These are phyloP conservation scores for Saccharomycopsis oosterbeekiorum DNA, from an alignment of 805 yeast species.

Conservation along the genomic window DNA sequence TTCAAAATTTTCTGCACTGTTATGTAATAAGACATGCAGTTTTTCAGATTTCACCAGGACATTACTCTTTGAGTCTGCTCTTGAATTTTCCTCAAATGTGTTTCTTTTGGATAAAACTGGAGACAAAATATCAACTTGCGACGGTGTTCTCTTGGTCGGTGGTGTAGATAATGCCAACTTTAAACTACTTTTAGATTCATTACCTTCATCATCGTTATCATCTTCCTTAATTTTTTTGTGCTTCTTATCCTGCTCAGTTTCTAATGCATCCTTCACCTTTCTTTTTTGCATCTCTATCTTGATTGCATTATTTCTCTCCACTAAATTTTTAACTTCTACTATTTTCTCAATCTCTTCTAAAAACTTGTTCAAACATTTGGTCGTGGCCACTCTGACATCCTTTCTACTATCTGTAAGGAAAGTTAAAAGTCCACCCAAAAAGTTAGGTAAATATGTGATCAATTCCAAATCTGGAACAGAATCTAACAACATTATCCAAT, in stretches of 20 bases:
- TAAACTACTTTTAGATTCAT: conserved; percentile 14
- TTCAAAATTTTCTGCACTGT: not conserved
- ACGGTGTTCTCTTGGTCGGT: not conserved
- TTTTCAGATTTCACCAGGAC: not conserved
- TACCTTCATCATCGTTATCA: not conserved
- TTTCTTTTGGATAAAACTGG: not conserved
- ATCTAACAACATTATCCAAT: conserved; percentile 89
- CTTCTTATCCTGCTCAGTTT: conserved; percentile 18
- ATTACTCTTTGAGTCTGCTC: not conserved
- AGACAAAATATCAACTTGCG: not conserved
- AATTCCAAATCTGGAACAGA: conserved; percentile 88
- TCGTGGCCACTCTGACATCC: conserved; percentile 82
- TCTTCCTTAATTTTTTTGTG: conserved; percentile 7
- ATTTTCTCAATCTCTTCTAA: conserved; percentile 73
- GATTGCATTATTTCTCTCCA: conserved; percentile 27
- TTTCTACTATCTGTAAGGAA: conserved; percentile 75
- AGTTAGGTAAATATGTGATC: conserved; percentile 79
- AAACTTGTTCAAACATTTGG: conserved; percentile 61
- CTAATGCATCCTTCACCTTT: not conserved
- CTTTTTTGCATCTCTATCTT: conserved; percentile 9
- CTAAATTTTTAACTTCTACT: conserved; percentile 52
- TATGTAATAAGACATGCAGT: not conserved
- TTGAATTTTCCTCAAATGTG: not conserved
- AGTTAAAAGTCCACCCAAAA: conserved; percentile 71
- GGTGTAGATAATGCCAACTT: conserved; percentile 5